Evolutionary conservation across 2,329 filamentous ascomycete species (phyloP).

Genomic region (Fusarium marasasianum): DNA sequence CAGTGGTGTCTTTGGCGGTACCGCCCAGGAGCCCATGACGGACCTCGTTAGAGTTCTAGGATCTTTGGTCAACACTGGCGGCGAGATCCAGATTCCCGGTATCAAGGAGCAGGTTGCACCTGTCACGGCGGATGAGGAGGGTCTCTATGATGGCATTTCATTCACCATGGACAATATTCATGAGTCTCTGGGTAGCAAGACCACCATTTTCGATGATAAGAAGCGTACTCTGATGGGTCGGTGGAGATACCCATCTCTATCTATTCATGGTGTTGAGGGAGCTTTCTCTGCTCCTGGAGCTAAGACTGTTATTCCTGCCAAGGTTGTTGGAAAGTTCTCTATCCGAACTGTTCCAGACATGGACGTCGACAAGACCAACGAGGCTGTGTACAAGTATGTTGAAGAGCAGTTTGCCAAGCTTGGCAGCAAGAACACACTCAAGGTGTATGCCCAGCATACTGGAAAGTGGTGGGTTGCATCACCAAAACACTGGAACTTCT

Average conservation of each 20-base stretch:
- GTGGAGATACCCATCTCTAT: constrained; percentile 94
- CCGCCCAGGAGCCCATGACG: constrained; percentile 98
- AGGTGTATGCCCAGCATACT: constrained; percentile 83
- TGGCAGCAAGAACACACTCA: constrained; percentile 89
- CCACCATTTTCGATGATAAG: constrained; percentile 87
- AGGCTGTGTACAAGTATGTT: constrained; percentile 83
- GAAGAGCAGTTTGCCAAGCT: constrained; percentile 87
- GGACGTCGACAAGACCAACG: constrained; percentile 90
- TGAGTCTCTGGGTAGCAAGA: constrained; percentile 89
- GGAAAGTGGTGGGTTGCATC: constrained; percentile 99
- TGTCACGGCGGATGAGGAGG: constrained; percentile 84
- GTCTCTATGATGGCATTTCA: constrained; percentile 87
- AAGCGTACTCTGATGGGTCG: constrained; percentile 93
- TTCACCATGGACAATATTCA: constrained; percentile 98
- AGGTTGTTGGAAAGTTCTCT: constrained; percentile 97
- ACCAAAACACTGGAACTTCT: constrained; percentile 99
- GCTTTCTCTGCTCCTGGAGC: constrained; percentile 93
- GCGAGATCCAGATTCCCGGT: constrained; percentile 94
- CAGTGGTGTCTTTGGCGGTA: constrained; percentile 96
- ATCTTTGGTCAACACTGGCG: constrained; percentile 86
- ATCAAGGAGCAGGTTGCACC: constrained; percentile 93
- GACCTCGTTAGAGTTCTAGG: constrained; percentile 86
- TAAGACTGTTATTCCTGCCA: constrained; percentile 98
- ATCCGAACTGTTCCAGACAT: constrained; percentile 98
- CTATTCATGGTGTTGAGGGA: constrained; percentile 93